Conservation (phyloP, 2,329 filamentous ascomycete species). For the Colletotrichum sp. region DNA sequence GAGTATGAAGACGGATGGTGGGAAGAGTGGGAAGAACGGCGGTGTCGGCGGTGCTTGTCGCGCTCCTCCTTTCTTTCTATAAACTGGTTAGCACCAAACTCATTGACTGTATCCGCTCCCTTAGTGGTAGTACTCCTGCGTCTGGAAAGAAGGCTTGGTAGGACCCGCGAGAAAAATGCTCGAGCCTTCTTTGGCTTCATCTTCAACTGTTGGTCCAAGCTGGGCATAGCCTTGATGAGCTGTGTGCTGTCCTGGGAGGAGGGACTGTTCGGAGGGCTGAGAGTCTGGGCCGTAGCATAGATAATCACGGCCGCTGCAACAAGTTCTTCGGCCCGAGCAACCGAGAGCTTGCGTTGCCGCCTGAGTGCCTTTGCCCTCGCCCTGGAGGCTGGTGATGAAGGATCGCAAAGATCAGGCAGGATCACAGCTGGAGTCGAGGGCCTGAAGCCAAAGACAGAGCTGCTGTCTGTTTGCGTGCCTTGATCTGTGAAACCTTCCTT, state of each 20-base stretch:
- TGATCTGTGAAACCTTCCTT: slow-evolving; percentile 4
- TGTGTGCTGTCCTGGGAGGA: slow-evolving; percentile 18
- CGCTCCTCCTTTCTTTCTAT: slow-evolving; percentile 60
- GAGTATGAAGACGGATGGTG: slow-evolving; percentile 35
- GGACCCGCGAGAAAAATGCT: slow-evolving; percentile 36
- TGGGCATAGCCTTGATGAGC: slow-evolving; percentile 29
- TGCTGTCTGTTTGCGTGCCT: slow-evolving; percentile 21
- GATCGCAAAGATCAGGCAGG: slow-evolving; percentile 46
- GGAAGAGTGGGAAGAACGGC: slow-evolving; percentile 36
- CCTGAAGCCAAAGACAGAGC: slow-evolving; percentile 37
- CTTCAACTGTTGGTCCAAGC: slow-evolving; percentile 29
- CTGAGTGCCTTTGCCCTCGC: slow-evolving; percentile 49
- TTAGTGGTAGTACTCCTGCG: slow-evolving; percentile 36
- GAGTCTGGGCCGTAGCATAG: slow-evolving; percentile 54
- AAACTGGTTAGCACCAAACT: slow-evolving; percentile 61
- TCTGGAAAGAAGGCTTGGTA: slow-evolving; percentile 25
- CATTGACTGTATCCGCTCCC: slow-evolving; percentile 43
- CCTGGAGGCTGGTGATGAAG: slow-evolving; percentile 40
- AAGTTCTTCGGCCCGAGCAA: slow-evolving; percentile 55
- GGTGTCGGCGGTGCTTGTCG: slow-evolving; percentile 47
- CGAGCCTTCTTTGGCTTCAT: slow-evolving; percentile 27
- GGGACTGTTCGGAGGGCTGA: slow-evolving; percentile 47
- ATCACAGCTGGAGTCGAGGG: slow-evolving; percentile 53
- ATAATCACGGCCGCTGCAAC: slow-evolving; percentile 60
- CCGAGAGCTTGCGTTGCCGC: slow-evolving; percentile 49